Conservation (phyloP, 371 early-diverging fungal species). For the Choanephora cucurbitarum region DNA sequence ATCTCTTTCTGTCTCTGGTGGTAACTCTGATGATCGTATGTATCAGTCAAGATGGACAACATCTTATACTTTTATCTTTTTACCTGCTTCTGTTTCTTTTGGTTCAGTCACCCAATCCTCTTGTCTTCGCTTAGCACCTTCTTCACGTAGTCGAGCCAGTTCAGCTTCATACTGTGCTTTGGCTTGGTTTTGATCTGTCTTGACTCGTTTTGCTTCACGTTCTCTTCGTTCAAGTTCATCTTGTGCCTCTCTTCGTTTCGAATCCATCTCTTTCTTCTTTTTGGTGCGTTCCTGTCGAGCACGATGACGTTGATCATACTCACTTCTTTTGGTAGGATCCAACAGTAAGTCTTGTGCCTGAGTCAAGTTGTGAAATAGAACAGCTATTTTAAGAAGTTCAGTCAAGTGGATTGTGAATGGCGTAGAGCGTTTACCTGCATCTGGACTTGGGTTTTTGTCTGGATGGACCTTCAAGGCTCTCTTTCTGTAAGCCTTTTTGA, state of each 20-base stretch:
- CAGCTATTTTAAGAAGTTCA: slow-evolving; percentile 21
- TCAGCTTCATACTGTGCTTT: slow-evolving; percentile 47
- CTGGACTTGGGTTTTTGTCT: slow-evolving; percentile 56
- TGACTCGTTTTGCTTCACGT: slow-evolving; percentile 38
- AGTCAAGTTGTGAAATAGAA: slow-evolving; percentile 39
- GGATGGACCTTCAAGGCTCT: slow-evolving; percentile 50
- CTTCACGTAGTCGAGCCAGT: slow-evolving; percentile 44
- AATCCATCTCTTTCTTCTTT: slow-evolving; percentile 49
- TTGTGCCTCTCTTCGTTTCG: slow-evolving; percentile 44
- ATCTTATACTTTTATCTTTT: neutral
- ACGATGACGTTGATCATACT: slow-evolving; percentile 43
- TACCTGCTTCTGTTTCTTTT: slow-evolving; percentile 21
- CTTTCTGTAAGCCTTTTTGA: slow-evolving; percentile 77
- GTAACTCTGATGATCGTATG: slow-evolving; percentile 15
- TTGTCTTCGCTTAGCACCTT: slow-evolving; percentile 42
- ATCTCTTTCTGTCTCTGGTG: slow-evolving; percentile 41
- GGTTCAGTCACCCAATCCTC: slow-evolving; percentile 40
- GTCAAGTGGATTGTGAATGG: neutral
- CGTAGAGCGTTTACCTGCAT: slow-evolving; percentile 61
- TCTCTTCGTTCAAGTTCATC: slow-evolving; percentile 50
- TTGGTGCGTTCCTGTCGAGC: slow-evolving; percentile 45
- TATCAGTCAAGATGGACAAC: neutral
- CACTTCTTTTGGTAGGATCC: slow-evolving; percentile 37
- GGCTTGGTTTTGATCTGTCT: slow-evolving; percentile 39
- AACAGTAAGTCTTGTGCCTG: slow-evolving; percentile 42